Conservation (phyloP, 306 rosid species). For the Myrica gale region DNA sequence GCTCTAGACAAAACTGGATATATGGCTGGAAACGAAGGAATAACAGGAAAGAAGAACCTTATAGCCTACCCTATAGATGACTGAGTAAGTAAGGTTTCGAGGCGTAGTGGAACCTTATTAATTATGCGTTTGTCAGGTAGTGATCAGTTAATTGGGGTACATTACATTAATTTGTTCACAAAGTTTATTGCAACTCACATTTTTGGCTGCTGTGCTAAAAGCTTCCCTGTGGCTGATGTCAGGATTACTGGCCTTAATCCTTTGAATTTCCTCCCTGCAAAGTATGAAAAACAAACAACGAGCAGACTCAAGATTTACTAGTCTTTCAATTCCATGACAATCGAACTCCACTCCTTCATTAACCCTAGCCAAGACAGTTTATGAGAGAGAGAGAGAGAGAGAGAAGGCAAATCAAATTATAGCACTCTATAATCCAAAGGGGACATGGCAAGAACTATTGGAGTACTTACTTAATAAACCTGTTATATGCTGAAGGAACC, state of each 20-base stretch:
- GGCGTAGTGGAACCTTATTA: too few relatives aligned
- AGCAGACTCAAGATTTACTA: not conserved
- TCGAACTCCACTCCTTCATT: not conserved
- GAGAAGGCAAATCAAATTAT: not conserved
- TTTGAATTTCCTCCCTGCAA: constrained; percentile 94
- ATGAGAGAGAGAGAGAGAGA: not conserved
- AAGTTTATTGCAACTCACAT: constrained; percentile 52
- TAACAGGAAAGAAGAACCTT: too few relatives aligned
- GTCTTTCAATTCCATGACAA: not conserved
- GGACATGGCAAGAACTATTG: not conserved
- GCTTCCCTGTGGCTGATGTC: constrained; percentile 97
- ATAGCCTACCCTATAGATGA: too few relatives aligned
- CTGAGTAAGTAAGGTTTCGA: too few relatives aligned
- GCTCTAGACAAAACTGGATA: too few relatives aligned
- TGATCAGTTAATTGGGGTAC: not conserved
- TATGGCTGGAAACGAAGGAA: too few relatives aligned
- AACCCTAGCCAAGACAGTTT: not conserved
- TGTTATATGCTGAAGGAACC: constrained; percentile 96
- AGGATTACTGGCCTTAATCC: constrained; percentile 93
- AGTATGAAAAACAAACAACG: constrained; percentile 3
- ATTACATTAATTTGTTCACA: not conserved
- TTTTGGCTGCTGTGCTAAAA: constrained; percentile 95
- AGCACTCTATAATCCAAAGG: not conserved
- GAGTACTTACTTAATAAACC: constrained; percentile 93
- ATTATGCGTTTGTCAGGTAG: too few relatives aligned